phyloP scores from a whole-genome alignment of 2,329 filamentous ascomycete genomes.

The Ascosphaera pollenicola region DNA sequence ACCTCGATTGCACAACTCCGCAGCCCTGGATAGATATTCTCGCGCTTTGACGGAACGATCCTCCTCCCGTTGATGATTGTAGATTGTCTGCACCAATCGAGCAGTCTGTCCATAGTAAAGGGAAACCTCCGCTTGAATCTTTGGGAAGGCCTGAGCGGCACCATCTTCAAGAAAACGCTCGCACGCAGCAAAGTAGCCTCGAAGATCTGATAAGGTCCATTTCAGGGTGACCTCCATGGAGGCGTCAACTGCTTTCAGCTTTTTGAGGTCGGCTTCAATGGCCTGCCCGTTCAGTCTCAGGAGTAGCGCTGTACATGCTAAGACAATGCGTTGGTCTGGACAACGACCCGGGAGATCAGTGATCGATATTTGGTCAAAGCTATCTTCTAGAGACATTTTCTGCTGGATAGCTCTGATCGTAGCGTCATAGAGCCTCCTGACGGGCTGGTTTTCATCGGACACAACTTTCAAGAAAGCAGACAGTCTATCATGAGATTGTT shows the following conservation, averaged over 20 bases:
- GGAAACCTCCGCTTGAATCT: constrained; percentile 15
- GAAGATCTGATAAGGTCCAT: too few species aligned
- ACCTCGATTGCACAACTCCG: constrained; percentile 12
- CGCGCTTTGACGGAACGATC: constrained; percentile 7
- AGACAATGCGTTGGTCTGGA: too few species aligned
- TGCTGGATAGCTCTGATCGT: constrained; percentile 8
- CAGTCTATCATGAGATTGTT: constrained; percentile 5
- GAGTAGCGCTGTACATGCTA: too few species aligned
- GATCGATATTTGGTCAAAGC: constrained; percentile 7
- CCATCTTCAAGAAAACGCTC: constrained; percentile 12
- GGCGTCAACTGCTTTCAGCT: too few species aligned
- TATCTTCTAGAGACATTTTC: constrained; percentile 6
- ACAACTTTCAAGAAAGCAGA: constrained; percentile 9
- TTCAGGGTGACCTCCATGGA: too few species aligned
- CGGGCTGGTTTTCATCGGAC: constrained; percentile 14
- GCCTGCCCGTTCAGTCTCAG: too few species aligned
- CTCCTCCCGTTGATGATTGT: neutral
- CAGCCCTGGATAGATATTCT: constrained; percentile 10
- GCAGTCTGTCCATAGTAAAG: constrained; percentile 14
- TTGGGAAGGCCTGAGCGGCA: constrained; percentile 13
- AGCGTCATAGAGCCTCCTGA: constrained; percentile 18
- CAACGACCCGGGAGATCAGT: too few species aligned
- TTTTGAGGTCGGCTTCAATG: too few species aligned
- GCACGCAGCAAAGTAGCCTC: constrained; percentile 11
- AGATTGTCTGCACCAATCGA: constrained; percentile 8